Evolutionary conservation across 495 filamentous ascomycete species (phyloP), one percentile per base, ranked within the genome.

Genomic region (Lichina pygmaea): DNA sequence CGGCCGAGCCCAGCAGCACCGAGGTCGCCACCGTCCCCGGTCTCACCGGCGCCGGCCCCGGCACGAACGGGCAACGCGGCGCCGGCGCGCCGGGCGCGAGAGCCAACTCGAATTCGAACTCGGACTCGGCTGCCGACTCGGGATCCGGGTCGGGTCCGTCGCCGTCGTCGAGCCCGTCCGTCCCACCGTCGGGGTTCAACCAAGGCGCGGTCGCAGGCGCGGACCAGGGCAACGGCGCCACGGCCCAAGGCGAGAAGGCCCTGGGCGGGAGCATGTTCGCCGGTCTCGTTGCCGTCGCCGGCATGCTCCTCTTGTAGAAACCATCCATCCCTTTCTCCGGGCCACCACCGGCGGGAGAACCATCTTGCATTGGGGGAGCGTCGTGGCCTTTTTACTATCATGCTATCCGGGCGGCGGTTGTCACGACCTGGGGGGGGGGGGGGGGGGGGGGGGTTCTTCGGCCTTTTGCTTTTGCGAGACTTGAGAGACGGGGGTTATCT

Each of bases 221-320:
- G 7, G 39, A 33, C 31, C 13, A 34, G 42, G 60, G 53, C 39
- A 58, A 44, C 34, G 62, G 63, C 40, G 63, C 61, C 34, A 48
- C 58, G 15, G 56, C 56, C 7, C 57, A 57, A 43, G 59, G 54
- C 45, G 66, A 67, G 54, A 60, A 57, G 40, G 60, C 68, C 39
- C 49, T 71, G 48, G 54, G 60, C 38, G 64, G 69, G 34, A 71
- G 71, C 13, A 55, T 72, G 54, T 66, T 75, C 48, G 71, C 68
- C 11, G 67, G 67, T 34, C 48, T 73, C 41, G 63, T 73, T 37
- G 70, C 70, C 5, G 54, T 72, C 17, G 60, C 71, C 38, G 72
- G 59, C 47, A 55, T 71, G 51, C 57, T 74, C 44, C 63, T 66
- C 46, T 52, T 73, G 57, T 75, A 63, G 64, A 58, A 34, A 40